Conservation (phyloP, 345 rosid genomes). For the Eucalyptus marginata region DNA sequence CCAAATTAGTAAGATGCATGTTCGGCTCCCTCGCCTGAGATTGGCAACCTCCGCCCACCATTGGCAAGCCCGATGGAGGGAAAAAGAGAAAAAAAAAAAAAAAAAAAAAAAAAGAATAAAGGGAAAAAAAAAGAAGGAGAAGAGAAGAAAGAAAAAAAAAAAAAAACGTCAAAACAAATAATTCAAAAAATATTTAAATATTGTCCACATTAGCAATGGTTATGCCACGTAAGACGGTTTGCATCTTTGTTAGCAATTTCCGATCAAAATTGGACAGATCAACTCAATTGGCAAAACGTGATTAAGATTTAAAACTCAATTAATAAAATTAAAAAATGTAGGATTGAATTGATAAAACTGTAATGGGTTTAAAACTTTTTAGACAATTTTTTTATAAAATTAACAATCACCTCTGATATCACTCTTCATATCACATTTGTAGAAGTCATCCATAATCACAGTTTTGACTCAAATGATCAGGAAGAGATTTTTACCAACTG, state of each 20-base stretch:
- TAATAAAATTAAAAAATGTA: too few relatives aligned
- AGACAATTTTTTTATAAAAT: rapidly evolving
- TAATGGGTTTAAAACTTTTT: rapidly evolving
- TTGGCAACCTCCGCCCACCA: too few relatives aligned
- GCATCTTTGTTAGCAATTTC: rapidly evolving
- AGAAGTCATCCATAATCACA: neutral
- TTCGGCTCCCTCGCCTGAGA: too few relatives aligned
- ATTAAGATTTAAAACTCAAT: too few relatives aligned
- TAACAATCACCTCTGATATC: rapidly evolving
- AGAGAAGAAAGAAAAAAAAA: rapidly evolving
- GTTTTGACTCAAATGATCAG: neutral
- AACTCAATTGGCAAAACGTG: rapidly evolving
- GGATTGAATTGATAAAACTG: rapidly evolving
- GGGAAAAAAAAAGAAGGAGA: too few relatives aligned
- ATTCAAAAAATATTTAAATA: too few relatives aligned
- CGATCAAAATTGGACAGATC: rapidly evolving
- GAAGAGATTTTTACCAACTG: neutral
- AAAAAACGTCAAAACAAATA: too few relatives aligned
- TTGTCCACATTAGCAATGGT: rapidly evolving
- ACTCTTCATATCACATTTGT: rapidly evolving
- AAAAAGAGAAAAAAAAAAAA: too few relatives aligned
- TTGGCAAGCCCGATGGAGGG: rapidly evolving
- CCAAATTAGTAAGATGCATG: too few relatives aligned
- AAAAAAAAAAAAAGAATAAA: too few relatives aligned
- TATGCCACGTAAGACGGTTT: rapidly evolving